Evolutionary conservation across 2,329 filamentous ascomycete genomes (phyloP).

Genomic region (Ophiobolus disseminans): DNA sequence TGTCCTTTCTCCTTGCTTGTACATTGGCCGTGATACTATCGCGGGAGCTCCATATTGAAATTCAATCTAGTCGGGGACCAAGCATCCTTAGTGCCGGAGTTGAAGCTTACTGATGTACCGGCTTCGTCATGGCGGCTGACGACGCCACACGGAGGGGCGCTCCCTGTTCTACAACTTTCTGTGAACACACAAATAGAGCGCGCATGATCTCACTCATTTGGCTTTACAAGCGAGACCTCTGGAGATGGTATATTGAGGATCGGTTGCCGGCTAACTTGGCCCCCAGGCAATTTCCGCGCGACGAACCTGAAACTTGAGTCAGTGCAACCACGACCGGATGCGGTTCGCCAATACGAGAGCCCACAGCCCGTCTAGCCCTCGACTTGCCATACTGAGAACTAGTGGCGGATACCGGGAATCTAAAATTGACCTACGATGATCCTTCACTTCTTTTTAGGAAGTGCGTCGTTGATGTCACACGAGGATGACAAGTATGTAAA

Average conservation of each 20-base stretch:
- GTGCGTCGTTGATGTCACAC: not conserved
- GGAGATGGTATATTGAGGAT: no score
- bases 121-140: no score
- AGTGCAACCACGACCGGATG: not conserved
- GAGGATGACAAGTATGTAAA: not conserved
- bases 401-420: not conserved
- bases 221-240: no score
- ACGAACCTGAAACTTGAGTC: conserved; percentile 2
- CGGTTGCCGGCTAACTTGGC: not conserved
- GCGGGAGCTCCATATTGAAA: no score
- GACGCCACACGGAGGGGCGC: no score
- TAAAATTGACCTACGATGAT: not conserved
- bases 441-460: not conserved
- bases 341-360: not conserved
- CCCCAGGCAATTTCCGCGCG: conserved; percentile 4
- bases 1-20: not conserved
- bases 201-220: no score
- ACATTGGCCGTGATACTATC: no score
- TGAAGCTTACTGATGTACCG: no score
- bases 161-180: no score
- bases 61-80: no score
- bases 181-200: no score
- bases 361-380: not conserved
- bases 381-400: not conserved
- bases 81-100: not conserved